Percentiles rank a stretch among this genome's conserved stretches.
Evolutionary conservation across 768 basidiomycete species (phyloP).

Genomic region (Tricholoma terreum): DNA sequence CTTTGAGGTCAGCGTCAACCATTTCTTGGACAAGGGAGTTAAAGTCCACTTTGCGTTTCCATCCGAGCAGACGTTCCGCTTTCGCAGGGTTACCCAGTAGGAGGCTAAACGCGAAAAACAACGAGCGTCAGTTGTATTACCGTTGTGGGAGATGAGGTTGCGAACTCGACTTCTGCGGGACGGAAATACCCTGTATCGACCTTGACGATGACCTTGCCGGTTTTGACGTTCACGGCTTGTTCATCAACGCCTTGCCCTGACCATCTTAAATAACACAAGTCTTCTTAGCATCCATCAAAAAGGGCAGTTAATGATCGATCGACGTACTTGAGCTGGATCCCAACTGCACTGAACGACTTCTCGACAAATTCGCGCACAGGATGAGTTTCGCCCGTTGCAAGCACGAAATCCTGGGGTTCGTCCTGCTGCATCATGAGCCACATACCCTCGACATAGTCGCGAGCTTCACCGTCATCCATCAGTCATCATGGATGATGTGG

Average conservation of each 20-base stretch:
- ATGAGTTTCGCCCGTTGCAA: constrained; percentile 96
- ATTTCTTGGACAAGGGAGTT: constrained; percentile 87
- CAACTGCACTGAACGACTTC: constrained; percentile 73
- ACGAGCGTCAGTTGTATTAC: constrained; percentile 3
- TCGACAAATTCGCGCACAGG: constrained; percentile 91
- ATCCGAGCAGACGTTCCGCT: constrained; percentile 84
- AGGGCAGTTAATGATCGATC: not conserved
- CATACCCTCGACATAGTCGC: constrained; percentile 96
- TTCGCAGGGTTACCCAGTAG: constrained; percentile 87
- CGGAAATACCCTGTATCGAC: constrained; percentile 92
- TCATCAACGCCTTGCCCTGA: constrained; percentile 72
- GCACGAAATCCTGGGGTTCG: constrained; percentile 82
- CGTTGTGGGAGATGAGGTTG: constrained; percentile 17
- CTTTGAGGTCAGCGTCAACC: constrained; percentile 79
- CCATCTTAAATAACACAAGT: constrained; percentile 50
- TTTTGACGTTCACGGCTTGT: constrained; percentile 69
- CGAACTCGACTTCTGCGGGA: constrained; percentile 91
- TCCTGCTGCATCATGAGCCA: constrained; percentile 95
- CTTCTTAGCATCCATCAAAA: constrained; percentile 6
- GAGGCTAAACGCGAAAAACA: constrained; percentile 44
- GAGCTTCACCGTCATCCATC: constrained; percentile 43
- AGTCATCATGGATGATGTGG: not conserved
- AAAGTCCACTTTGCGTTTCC: constrained; percentile 86
- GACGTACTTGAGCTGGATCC: constrained; percentile 61
- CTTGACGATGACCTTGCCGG: constrained; percentile 71